Percentiles rank a stretch among this genome's conserved stretches.
Evolutionary conservation across 2,329 filamentous ascomycete species (phyloP).

Genomic region (Calycina marina): DNA sequence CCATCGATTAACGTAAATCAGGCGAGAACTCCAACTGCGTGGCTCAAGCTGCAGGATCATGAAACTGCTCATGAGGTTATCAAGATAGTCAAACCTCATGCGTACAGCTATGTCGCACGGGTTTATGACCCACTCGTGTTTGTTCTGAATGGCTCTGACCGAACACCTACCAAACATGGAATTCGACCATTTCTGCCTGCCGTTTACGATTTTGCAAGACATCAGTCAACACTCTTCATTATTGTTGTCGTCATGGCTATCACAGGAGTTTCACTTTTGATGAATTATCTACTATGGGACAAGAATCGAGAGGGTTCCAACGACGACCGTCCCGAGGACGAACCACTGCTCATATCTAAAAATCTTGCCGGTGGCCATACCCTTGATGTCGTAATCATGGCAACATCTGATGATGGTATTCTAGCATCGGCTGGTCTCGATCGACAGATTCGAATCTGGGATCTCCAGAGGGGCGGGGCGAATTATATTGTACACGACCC

Average conservation of each 20-base stretch:
- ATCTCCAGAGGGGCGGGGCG: slow-evolving; percentile 29
- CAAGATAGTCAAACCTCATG: slow-evolving; percentile 55
- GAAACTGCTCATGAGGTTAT: slow-evolving; percentile 67
- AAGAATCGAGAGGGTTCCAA: slow-evolving; percentile 30
- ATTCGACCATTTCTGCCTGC: slow-evolving; percentile 36
- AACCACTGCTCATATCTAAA: slow-evolving; percentile 41
- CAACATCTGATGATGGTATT: slow-evolving; percentile 46
- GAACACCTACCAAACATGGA: slow-evolving; percentile 34
- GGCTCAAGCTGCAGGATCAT: slow-evolving; percentile 65
- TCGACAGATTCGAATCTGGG: slow-evolving; percentile 51
- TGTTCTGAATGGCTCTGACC: slow-evolving; percentile 52
- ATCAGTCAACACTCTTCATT: slow-evolving; percentile 43
- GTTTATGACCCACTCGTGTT: slow-evolving; percentile 65
- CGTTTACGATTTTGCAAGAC: slow-evolving; percentile 52
- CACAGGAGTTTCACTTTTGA: slow-evolving; percentile 52
- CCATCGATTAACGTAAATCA: slow-evolving; percentile 52
- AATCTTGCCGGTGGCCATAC: slow-evolving; percentile 48
- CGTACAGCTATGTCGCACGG: slow-evolving; percentile 56
- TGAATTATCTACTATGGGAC: slow-evolving; percentile 61
- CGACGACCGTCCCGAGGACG: slow-evolving; percentile 28
- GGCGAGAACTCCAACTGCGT: slow-evolving; percentile 60
- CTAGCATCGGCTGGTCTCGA: slow-evolving; percentile 59
- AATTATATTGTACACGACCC: slow-evolving; percentile 26
- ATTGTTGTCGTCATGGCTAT: slow-evolving; percentile 47
- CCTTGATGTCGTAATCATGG: slow-evolving; percentile 54